Conservation (phyloP, 345 rosid genomes). For the Euphorbia pulcherrima region DNA sequence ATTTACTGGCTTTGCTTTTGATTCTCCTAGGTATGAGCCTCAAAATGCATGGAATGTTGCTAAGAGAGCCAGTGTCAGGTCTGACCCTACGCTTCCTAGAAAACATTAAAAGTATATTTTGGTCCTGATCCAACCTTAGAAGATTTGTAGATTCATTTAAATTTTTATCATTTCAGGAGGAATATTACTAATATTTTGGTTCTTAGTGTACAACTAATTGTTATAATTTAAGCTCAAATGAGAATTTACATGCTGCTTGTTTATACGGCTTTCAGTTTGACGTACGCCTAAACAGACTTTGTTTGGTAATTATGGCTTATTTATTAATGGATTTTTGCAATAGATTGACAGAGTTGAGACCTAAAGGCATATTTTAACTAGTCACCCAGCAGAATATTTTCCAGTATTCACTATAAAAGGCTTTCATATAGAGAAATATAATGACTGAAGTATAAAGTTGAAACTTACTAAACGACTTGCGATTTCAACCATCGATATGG, state of each 20-base stretch:
- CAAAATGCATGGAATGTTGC: conserved; percentile 99
- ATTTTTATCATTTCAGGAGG: neutral
- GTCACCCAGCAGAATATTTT: too few relatives aligned
- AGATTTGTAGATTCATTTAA: conserved; percentile 10
- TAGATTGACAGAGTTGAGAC: too few relatives aligned
- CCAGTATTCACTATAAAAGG: too few relatives aligned
- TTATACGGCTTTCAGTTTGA: neutral
- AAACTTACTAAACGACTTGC: too few relatives aligned
- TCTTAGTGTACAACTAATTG: conserved; percentile 15
- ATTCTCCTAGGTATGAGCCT: conserved; percentile 96
- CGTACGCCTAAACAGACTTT: too few relatives aligned
- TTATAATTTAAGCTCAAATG: neutral
- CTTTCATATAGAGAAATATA: too few relatives aligned
- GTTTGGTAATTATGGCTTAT: too few relatives aligned
- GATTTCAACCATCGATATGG: too few relatives aligned
- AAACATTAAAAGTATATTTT: conserved; percentile 20
- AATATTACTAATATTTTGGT: conserved; percentile 7
- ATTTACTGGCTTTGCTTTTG: conserved; percentile 94
- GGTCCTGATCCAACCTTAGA: neutral
- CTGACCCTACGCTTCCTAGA: conserved; percentile 46
- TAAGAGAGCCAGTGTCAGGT: conserved; percentile 82
- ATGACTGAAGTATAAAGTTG: too few relatives aligned
- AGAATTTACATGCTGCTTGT: conserved; percentile 4
- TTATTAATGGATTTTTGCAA: too few relatives aligned
- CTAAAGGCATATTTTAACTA: too few relatives aligned